Evolutionary conservation across 352 stramenopile genomes (phyloP).

Genomic region (Pythium folliculosum): DNA sequence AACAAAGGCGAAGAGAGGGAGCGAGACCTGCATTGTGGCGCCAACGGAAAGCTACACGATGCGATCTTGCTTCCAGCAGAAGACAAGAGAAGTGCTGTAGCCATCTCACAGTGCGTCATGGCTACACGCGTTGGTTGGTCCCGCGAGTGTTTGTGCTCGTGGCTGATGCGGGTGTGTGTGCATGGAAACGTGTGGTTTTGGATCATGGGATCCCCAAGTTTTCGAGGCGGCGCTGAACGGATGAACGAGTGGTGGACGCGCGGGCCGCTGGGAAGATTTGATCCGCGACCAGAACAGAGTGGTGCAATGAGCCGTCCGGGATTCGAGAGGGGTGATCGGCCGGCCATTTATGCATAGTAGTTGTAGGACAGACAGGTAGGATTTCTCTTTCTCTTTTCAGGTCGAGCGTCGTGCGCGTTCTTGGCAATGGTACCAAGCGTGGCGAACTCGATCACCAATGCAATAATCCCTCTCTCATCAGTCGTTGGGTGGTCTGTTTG

Average conservation of each 20-base stretch:
- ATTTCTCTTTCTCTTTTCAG: constrained; percentile 16
- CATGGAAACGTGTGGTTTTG: constrained; percentile 20
- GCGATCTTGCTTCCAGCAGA: not conserved
- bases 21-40: not conserved
- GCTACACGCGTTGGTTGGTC: constrained; percentile 2
- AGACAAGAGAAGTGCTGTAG: constrained; percentile 1
- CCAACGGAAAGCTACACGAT: not conserved
- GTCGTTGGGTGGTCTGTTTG: not conserved
- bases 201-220: not conserved
- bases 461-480: not conserved
- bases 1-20: not conserved
- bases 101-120: constrained; percentile 1
- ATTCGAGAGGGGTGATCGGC: not conserved
- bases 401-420: constrained; percentile 2
- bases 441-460: constrained; percentile 4
- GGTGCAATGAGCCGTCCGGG: constrained; percentile 5
- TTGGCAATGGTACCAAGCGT: constrained; percentile 30
- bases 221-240: not conserved
- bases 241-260: not conserved
- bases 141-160: constrained; percentile 7
- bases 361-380: constrained; percentile 29
- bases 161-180: constrained; percentile 9
- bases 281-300: constrained; percentile 12
- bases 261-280: constrained; percentile 6
- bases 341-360: constrained; percentile 20